Evolutionary conservation across 192 early-diverging fungal genomes (phyloP), one percentile per base, ranked within the genome.

Genomic region (Lunasporangiospora selenospora): DNA sequence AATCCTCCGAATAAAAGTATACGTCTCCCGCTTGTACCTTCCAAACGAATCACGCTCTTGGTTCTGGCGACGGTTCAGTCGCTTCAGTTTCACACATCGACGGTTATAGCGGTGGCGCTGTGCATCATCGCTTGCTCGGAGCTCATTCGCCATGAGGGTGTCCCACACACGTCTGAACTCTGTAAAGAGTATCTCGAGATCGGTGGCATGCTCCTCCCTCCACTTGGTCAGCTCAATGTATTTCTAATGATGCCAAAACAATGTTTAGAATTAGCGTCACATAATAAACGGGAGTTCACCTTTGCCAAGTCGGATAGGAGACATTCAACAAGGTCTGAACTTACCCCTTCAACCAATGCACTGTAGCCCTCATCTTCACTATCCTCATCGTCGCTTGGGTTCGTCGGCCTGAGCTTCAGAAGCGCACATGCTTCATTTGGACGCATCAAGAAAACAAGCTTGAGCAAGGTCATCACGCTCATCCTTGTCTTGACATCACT

Each of bases 131-230:
- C 80, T 76, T 5, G 55, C 73, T 34, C 83, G 88, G 11, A 79
- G 53, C 49, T 90, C 89, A 12, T 54, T 39, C 2, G 59, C 38
- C 58, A 86, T 77, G 30, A 83, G 63, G 13, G 64, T 52, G 31
- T 90, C 89, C 89, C 89, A 90, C 8, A 77, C 55, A 26, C 75
- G 76, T n/a, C 48, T 67, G 24, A 85, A 71, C 26, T 89, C 88
- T 24, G 70, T 69, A 75, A 88, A 89, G 23, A 90, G 64, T 4
- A 66, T 46, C 26, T 86, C 83, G 1, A 90, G 55, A 18, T 87
- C 82, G 4, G 54, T 56, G 18, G 71, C 76, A 6, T 80, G 62
- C 15, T 82, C 67, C 9, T 75, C 80, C 16, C 86, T 61, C 89
- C 89, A 90, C 16, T 65, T 65, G 24, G 83, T 62, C 70, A 90